Evolutionary conservation across 768 basidiomycete genomes (phyloP).

Genomic region (Rhizopogon vesiculosus): DNA sequence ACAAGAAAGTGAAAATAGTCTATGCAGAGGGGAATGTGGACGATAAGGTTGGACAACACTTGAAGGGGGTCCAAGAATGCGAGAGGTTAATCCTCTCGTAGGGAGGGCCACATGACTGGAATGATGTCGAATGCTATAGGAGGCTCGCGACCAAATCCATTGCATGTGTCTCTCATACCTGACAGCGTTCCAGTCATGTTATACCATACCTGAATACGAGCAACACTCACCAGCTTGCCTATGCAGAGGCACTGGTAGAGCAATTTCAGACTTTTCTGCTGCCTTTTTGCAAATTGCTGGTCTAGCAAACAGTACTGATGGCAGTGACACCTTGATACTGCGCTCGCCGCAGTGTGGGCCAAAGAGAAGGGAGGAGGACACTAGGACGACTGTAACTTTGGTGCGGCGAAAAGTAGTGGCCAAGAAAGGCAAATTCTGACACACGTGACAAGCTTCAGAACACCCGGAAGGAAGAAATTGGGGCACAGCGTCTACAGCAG

Average conservation of each 20-base stretch:
- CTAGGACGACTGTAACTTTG: too few relatives aligned
- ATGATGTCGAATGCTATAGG: slow-evolving; percentile 36
- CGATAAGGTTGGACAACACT: not conserved
- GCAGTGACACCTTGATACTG: not conserved
- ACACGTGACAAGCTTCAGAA: not conserved
- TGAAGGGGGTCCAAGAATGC: not conserved
- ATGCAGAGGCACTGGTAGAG: not conserved
- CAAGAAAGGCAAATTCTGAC: not conserved
- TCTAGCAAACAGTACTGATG: too few relatives aligned
- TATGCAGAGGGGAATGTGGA: slow-evolving; percentile 1
- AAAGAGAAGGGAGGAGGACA: too few relatives aligned
- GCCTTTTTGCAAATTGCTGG: not conserved
- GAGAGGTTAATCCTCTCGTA: not conserved
- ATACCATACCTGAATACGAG: not conserved
- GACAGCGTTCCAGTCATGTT: not conserved
- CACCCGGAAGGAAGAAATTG: not conserved
- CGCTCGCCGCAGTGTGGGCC: too few relatives aligned
- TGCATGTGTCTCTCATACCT: slow-evolving; percentile 70
- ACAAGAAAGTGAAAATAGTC: slow-evolving; percentile 7
- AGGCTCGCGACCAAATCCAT: slow-evolving; percentile 56
- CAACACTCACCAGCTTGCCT: slow-evolving; percentile 20
- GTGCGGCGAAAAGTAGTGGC: not conserved
- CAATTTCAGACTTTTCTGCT: not conserved
- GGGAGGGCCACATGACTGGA: slow-evolving; percentile 2
- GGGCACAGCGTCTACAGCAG: slow-evolving; percentile 1